Percentiles rank a stretch among this genome's conserved stretches.
Conservation (phyloP, 495 filamentous ascomycete species). For the Penicillium salamii region DNA sequence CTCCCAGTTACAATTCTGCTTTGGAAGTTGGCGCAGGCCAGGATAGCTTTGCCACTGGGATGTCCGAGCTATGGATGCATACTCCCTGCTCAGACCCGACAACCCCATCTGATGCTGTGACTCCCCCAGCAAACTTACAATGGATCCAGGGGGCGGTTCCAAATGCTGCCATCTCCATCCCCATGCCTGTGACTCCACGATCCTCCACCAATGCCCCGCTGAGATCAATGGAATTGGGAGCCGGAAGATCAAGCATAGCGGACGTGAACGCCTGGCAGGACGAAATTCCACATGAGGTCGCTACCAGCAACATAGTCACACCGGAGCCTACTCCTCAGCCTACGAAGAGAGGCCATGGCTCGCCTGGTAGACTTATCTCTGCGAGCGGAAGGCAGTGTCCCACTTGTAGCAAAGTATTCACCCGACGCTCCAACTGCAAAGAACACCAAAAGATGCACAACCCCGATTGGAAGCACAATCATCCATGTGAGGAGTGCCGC, state of each 20-base stretch:
- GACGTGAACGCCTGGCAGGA: background rate
- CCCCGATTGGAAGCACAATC: constrained; percentile 65
- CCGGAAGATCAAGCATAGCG: background rate
- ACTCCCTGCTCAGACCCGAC: constrained; percentile 19
- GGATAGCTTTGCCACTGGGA: constrained; percentile 7
- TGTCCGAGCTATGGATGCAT: constrained; percentile 21
- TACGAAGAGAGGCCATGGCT: background rate
- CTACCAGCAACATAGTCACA: background rate
- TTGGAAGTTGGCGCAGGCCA: constrained; percentile 15
- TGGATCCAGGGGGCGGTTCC: constrained; percentile 10
- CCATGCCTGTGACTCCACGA: background rate
- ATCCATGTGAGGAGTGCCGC: constrained; percentile 62
- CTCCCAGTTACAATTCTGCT: constrained; percentile 23
- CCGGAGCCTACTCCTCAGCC: background rate
- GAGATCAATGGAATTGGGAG: background rate
- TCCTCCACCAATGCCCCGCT: background rate
- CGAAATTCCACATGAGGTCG: background rate
- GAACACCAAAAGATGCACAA: constrained; percentile 90
- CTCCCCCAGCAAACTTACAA: constrained; percentile 2
- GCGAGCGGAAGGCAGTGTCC: constrained; percentile 64
- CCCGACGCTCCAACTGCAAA: constrained; percentile 85
- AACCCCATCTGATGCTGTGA: constrained; percentile 5
- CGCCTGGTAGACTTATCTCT: constrained; percentile 7
- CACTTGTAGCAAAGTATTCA: constrained; percentile 77
- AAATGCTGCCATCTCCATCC: background rate